A percentile compares a stretch with the other conserved stretches of the same genome.
Conservation (phyloP, 192 early-diverging fungal species). For the Phycomyces nitens region DNA sequence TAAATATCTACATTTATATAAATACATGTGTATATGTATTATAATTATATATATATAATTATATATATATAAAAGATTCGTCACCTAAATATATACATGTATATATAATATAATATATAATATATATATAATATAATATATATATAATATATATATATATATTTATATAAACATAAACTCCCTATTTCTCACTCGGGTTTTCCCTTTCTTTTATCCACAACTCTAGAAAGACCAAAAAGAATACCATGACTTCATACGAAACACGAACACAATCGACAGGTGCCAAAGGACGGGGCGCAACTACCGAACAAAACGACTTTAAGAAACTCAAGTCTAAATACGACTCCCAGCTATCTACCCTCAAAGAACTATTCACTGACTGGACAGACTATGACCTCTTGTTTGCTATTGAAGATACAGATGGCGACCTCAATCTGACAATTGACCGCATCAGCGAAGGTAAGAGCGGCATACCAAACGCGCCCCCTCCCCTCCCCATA, state of each 20-base stretch:
- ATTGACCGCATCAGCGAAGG: slow-evolving; percentile 81
- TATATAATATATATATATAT: no score
- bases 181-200: no score
- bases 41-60: no score
- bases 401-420: slow-evolving; percentile 78
- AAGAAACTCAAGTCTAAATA: slow-evolving; percentile 67
- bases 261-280: slow-evolving; percentile 29
- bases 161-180: no score
- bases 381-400: slow-evolving; percentile 93
- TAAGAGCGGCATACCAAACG: slow-evolving; percentile 10
- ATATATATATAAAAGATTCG: no score
- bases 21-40: no score
- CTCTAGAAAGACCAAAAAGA: no score
- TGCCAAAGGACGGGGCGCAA: not conserved
- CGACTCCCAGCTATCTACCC: slow-evolving; percentile 54
- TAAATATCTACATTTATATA: not conserved
- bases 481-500: not conserved
- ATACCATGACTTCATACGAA: slow-evolving; percentile 29
- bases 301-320: slow-evolving; percentile 44
- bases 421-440: slow-evolving; percentile 81
- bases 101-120: no score
- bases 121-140: no score
- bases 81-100: no score
- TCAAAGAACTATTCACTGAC: slow-evolving; percentile 75
- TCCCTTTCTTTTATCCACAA: not conserved